Base-by-base conservation (phyloP, 2,329 filamentous ascomycete genomes). In the Penicillium sp. region DNA sequence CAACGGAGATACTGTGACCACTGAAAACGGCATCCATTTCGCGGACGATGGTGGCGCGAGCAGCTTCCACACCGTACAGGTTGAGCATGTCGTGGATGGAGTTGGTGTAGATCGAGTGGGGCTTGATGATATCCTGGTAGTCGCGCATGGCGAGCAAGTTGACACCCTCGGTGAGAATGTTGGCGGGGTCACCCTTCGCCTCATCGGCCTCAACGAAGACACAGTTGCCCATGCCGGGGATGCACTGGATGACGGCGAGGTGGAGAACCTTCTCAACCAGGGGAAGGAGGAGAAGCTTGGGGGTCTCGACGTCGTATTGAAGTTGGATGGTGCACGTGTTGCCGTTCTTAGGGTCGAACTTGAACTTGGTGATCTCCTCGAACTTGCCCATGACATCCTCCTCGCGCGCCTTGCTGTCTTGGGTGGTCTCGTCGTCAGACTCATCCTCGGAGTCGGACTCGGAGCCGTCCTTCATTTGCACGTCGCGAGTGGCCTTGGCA, bases 41-140 rank as follows among this genome's bases (percentile, higher is more conserved):
- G 57, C 84, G 84, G 44, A 97, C 89, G 69, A 99, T 97, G 63
- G 87, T 90, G 62, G 83, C 87, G 25, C 95, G 90, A 45, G 90
- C 92, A 1, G 94, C 94, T 78, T 99, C 94, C 5, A 99, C 92
- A 64, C 94, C 94, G 72, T 97, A 99, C 51, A 90, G 83, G 25
- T 82, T 79, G 15, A 97, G 85, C 74, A 97, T 90, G 38, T 92
- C 86, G 36, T 87, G 87, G 63, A 97, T 92, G 67, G 96, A 93
- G 79, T 99, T 99, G 63, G 93, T 97, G 75, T 89, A 87, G 68
- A 96, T 87, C 54, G 83, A 85, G 77, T 96, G 87, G 1, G 91
- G 90, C 75, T 97, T 87, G 77, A 97, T 90, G 72, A 89, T 87
- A 69, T 94, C 85, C 67, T 88, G 84, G 74, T 91, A 94, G 59